phyloP scores from a whole-genome alignment of 1,139 yeast genomes.

The Suhomyces bokatorum region DNA sequence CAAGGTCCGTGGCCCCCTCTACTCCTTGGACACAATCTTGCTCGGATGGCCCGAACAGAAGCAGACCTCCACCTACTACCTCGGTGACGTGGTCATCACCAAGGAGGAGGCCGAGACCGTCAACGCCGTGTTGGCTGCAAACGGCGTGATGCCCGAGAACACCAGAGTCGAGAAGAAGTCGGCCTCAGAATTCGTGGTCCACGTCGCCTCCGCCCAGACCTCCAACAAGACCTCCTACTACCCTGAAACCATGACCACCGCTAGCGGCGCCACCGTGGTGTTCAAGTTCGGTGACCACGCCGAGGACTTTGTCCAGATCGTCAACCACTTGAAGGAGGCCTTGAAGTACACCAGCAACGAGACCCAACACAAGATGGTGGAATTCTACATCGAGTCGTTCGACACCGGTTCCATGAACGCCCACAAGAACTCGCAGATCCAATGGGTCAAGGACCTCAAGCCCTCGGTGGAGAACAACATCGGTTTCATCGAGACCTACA shows the following conservation, averaged over 20 bases:
- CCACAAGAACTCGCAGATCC: constrained; percentile 79
- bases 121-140: constrained; percentile 59
- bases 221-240: constrained; percentile 46
- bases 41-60: constrained; percentile 81
- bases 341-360: constrained; percentile 68
- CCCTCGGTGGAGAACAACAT: constrained; percentile 84
- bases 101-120: constrained; percentile 65
- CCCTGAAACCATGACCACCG: constrained; percentile 31
- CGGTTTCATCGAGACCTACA: constrained; percentile 88
- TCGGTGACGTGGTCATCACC: constrained; percentile 41
- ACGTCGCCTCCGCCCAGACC: constrained; percentile 59
- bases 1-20: constrained; percentile 50
- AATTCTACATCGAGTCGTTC: constrained; percentile 67
- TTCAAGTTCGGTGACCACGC: constrained; percentile 78
- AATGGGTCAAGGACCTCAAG: constrained; percentile 85
- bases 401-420: constrained; percentile 81
- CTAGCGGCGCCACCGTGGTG: constrained; percentile 37
- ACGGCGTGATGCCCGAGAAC: constrained; percentile 79
- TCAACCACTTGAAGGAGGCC: constrained; percentile 57
- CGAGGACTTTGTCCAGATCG: constrained; percentile 61
- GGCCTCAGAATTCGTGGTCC: constrained; percentile 49
- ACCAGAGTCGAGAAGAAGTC: constrained; percentile 63
- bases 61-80: constrained; percentile 73
- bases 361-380: constrained; percentile 65
- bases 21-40: constrained; percentile 48